These are phyloP conservation scores for Dianthus caryophyllus DNA, from an alignment of 148 eudicot species.

Conservation along the genomic window DNA sequence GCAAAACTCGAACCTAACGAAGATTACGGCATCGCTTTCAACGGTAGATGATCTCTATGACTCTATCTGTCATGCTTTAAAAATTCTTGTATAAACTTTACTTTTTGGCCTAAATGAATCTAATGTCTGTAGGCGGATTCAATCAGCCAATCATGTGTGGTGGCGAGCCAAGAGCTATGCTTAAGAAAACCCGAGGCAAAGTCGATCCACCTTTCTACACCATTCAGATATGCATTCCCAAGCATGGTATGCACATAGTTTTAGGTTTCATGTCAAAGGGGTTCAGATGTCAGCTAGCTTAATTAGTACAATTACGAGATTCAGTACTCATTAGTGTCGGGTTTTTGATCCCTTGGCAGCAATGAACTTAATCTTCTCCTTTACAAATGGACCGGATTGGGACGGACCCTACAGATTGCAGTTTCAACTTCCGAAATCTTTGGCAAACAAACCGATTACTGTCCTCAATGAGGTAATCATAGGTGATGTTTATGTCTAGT, in stretches of 20 bases:
- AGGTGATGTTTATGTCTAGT: no score
- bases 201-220: conserved; percentile 71
- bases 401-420: conserved; percentile 91
- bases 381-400: conserved; percentile 87
- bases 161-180: conserved; percentile 92
- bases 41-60: conserved; percentile 47
- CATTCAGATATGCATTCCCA: conserved; percentile 84
- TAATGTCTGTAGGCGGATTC: conserved; percentile 58
- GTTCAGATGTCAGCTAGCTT: neutral
- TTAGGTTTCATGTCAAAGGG: no score
- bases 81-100: no score
- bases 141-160: conserved; percentile 99
- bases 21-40: conserved; percentile 78
- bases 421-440: conserved; percentile 73
- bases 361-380: conserved; percentile 72
- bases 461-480: conserved; percentile 63
- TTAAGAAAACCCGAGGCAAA: conserved; percentile 64
- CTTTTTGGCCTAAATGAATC: neutral
- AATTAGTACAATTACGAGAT: no score
- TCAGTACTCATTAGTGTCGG: no score
- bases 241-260: conserved; percentile 54
- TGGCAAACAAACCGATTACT: conserved; percentile 51
- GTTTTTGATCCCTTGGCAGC: conserved; percentile 38
- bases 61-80: neutral
- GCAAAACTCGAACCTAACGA: conserved; percentile 63